Evolutionary conservation across 306 rosid species (phyloP), one percentile per base, ranked within the genome.

Genomic region (Casuarina equisetifolia): DNA sequence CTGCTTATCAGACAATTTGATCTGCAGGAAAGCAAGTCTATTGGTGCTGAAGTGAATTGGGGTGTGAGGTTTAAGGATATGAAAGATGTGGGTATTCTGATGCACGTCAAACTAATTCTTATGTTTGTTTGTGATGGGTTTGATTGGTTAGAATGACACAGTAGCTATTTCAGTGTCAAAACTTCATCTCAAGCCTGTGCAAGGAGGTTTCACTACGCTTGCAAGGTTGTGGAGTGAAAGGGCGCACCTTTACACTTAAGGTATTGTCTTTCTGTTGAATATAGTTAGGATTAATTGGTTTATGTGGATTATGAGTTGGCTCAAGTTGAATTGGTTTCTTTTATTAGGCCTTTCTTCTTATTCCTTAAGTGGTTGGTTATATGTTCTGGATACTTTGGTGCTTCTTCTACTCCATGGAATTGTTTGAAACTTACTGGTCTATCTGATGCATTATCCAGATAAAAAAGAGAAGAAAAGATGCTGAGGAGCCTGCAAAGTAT

Each of bases 11-110:
- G 74, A 66, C 73, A 62, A 70, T 76, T 50, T 59, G 36, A 74
- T 86, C 74, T 74, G 81, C 87, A 92, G 98, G 98, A 90, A 78
- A 80, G 88, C 71, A 94, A 91, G 91, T 90, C 98, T 71, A 77
- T 92, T 15, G 95, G 98, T 49, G 97, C 98, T 79, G 98, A 94
- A 88, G 98, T 94, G 83, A 94, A 94, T 80, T 94, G 98, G 97
- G 98, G 98, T 48, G 97, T 94, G 89, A 88, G 98, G 83, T 94
- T 94, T 85, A 87, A 79, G 62, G 91, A 89, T 84, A 72, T 82
- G 73, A 89, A 92, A 85, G 91, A 89, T 87, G 98, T 92, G 32
- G 68, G 95, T 88, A 83, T 73, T 80, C 57, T 79, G 75, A 82
- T 76, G 76, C 82, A 38, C 72, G 3, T 54, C 39, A 61, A 54